A percentile compares a stretch with the other conserved stretches of the same genome.
Conservation (phyloP, 2,329 filamentous ascomycete species). For the Dothistroma septosporum region DNA sequence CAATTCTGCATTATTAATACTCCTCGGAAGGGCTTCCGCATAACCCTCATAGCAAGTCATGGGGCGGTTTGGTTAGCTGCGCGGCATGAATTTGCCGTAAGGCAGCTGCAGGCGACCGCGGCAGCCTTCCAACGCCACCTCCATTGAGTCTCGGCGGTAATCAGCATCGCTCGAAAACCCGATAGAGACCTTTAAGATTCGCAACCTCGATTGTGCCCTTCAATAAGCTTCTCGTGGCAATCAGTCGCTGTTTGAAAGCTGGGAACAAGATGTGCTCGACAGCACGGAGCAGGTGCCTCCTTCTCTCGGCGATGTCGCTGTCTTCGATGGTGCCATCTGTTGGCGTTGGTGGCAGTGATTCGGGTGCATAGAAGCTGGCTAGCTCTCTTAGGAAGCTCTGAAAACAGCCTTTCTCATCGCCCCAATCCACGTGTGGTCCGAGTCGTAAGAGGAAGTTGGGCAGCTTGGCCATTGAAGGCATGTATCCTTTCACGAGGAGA, state of each 20-base stretch:
- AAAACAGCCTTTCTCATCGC: slow-evolving; percentile 79
- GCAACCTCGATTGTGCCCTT: slow-evolving; percentile 34
- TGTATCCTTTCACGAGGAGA: slow-evolving; percentile 82
- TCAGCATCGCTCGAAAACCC: slow-evolving; percentile 29
- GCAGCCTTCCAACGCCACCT: not conserved
- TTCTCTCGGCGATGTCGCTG: slow-evolving; percentile 47
- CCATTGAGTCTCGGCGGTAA: not conserved
- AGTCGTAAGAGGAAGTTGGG: slow-evolving; percentile 83
- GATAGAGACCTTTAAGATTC: slow-evolving; percentile 38
- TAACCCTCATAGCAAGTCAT: not conserved
- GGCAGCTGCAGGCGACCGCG: not conserved
- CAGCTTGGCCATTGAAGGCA: slow-evolving; percentile 77
- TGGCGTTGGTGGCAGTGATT: slow-evolving; percentile 61
- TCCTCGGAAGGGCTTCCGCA: too few relatives aligned
- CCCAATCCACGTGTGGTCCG: slow-evolving; percentile 85
- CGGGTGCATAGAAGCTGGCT: slow-evolving; percentile 85
- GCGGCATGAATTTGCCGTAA: not conserved
- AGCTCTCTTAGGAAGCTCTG: slow-evolving; percentile 79
- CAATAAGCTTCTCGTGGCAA: slow-evolving; percentile 62
- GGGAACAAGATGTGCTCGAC: slow-evolving; percentile 88
- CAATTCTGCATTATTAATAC: too few relatives aligned
- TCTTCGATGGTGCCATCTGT: slow-evolving; percentile 34
- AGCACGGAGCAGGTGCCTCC: slow-evolving; percentile 59
- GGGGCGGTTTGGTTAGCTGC: not conserved
- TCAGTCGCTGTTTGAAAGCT: slow-evolving; percentile 73